phyloP scores from a whole-genome alignment of 805 yeast species.

The Tetrapisispora taiwanensis region DNA sequence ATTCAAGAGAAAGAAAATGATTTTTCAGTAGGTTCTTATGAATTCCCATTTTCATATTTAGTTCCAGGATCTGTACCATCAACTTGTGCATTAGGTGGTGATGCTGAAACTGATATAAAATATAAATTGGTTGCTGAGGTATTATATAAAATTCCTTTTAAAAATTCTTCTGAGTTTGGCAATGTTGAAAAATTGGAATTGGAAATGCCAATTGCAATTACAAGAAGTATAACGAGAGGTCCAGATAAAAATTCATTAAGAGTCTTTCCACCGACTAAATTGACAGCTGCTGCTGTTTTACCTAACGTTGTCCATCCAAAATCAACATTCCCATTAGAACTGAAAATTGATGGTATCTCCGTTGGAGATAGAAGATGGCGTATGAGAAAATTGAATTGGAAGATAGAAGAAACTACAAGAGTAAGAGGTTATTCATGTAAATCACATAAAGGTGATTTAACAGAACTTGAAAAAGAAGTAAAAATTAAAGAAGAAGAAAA shows the following conservation, averaged over 20 bases:
- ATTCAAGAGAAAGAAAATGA: slow-evolving; percentile 50
- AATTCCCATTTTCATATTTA: slow-evolving; percentile 84
- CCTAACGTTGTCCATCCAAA: slow-evolving; percentile 88
- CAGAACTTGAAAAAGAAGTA: slow-evolving; percentile 19
- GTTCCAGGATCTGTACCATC: slow-evolving; percentile 86
- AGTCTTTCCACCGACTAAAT: slow-evolving; percentile 91
- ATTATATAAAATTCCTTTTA: slow-evolving; percentile 31
- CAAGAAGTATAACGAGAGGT: slow-evolving; percentile 69
- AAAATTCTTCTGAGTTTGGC: slow-evolving; percentile 9
- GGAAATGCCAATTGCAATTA: slow-evolving; percentile 56
- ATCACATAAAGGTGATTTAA: slow-evolving; percentile 43
- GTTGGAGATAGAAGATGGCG: slow-evolving; percentile 68
- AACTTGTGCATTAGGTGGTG: slow-evolving; percentile 48
- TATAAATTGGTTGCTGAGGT: slow-evolving; percentile 67
- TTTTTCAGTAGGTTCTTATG: slow-evolving; percentile 63
- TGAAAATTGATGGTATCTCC: slow-evolving; percentile 65
- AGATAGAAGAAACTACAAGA: slow-evolving; percentile 73
- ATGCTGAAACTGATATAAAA: slow-evolving; percentile 42
- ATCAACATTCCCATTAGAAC: slow-evolving; percentile 73
- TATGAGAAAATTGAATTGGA: slow-evolving; percentile 82
- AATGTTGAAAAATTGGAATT: slow-evolving; percentile 33
- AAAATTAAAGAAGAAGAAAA: slow-evolving; percentile 33
- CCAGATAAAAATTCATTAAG: slow-evolving; percentile 80
- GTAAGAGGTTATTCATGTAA: slow-evolving; percentile 50
- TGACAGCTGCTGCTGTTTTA: slow-evolving; percentile 74